Evolutionary conservation across 495 filamentous ascomycete species (phyloP).

Genomic region (Ramalina peruviana): DNA sequence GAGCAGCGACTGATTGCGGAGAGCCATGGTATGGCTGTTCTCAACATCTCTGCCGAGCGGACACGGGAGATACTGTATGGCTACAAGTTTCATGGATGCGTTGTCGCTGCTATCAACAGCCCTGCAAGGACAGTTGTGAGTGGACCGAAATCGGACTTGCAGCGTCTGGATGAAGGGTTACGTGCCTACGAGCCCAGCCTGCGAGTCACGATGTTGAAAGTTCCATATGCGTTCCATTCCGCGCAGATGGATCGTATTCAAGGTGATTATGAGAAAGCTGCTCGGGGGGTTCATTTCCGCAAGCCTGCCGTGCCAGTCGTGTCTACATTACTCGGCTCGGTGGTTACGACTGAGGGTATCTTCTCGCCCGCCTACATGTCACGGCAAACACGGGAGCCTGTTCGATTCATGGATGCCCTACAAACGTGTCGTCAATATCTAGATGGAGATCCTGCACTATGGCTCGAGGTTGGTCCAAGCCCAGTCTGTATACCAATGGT

Average conservation of each 20-base stretch:
- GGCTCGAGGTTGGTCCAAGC: constrained; percentile 15
- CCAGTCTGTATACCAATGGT: constrained; percentile 14
- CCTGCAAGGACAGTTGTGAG: constrained; percentile 22
- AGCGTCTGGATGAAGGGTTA: constrained; percentile 7
- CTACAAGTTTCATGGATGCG: constrained; percentile 5
- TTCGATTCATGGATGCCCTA: constrained; percentile 13
- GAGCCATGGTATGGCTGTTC: too few relatives aligned
- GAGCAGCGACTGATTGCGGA: too few relatives aligned
- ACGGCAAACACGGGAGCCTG: constrained; percentile 8
- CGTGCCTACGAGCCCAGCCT: constrained; percentile 9
- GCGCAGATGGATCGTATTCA: constrained; percentile 58
- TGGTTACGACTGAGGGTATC: constrained; percentile 5
- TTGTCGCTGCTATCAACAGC: constrained; percentile 25
- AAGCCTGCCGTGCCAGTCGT: constrained; percentile 49
- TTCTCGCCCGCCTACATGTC: constrained; percentile 9
- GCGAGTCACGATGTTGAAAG: constrained; percentile 11
- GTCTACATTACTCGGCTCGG: constrained; percentile 39
- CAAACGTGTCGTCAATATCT: constrained; percentile 11
- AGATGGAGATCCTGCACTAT: constrained; percentile 6
- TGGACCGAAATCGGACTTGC: constrained; percentile 15
- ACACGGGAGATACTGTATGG: constrained; percentile 20
- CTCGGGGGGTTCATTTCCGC: constrained; percentile 41
- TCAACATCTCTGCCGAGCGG: constrained; percentile 1
- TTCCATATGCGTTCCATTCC: constrained; percentile 60
- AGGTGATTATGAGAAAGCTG: constrained; percentile 42